phyloP scores from a whole-genome alignment of 1,284 basidiomycete genomes.

The Apiotrichum veenhuisii region DNA sequence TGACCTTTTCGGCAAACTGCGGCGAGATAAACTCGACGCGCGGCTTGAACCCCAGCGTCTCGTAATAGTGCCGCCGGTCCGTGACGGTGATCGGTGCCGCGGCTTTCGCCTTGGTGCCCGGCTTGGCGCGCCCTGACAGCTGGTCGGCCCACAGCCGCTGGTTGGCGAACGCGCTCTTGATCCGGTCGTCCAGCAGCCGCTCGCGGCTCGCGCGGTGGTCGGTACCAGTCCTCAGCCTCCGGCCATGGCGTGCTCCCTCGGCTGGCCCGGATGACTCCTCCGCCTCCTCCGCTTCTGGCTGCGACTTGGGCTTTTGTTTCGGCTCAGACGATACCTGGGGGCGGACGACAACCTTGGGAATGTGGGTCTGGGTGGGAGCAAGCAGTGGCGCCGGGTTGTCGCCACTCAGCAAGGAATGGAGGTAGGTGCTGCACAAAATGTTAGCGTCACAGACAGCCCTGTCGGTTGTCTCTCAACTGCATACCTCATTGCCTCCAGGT shows the following conservation, averaged over 20 bases:
- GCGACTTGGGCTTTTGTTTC: too few species aligned
- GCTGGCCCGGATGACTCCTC: too few species aligned
- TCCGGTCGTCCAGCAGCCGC: not conserved
- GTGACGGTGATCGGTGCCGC: not conserved
- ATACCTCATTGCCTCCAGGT: too few species aligned
- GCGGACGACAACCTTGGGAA: too few species aligned
- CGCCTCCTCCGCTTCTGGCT: too few species aligned
- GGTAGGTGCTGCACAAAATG: too few species aligned
- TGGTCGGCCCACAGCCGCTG: not conserved
- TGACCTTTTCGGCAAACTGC: constrained; percentile 4
- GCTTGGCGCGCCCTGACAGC: not conserved
- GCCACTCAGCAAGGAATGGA: too few species aligned
- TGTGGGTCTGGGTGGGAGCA: too few species aligned
- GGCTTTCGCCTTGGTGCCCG: not conserved
- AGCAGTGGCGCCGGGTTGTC: too few species aligned
- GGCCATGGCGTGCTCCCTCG: not conserved
- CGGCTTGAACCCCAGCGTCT: constrained; percentile 7
- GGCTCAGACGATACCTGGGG: too few species aligned
- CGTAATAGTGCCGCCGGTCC: constrained; percentile 16
- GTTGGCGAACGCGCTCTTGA: not conserved
- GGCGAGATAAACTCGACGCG: constrained; percentile 6
- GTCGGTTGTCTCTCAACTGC: too few species aligned
- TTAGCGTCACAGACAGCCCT: too few species aligned
- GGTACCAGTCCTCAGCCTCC: not conserved
- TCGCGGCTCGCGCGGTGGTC: not conserved